Base-by-base conservation (phyloP, 2,329 filamentous ascomycete species). In the Macrophomina pseudophaseolina region DNA sequence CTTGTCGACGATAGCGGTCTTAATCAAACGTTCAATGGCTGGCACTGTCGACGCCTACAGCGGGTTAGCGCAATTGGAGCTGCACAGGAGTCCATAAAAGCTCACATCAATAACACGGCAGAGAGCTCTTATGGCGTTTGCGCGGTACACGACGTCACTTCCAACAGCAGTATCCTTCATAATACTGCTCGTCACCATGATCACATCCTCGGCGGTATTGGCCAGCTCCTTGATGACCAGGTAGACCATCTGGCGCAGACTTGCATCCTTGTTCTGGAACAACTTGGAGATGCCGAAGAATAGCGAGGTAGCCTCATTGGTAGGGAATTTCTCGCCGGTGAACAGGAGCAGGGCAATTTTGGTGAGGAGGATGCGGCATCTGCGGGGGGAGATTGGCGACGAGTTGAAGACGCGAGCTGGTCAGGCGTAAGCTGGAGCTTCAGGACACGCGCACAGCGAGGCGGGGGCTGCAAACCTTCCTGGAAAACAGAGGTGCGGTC, bases 231-330 rank as follows among this genome's bases (percentile, higher is more conserved):
- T 99, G 84, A 98, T 92, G 78, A 97, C 90, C 72, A 98, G 86
- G 83, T 98, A 97, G 62, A 99, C 94, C 94, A 98, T 97, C 85
- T 99, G 95, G 75, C 95, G 93, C 78, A 99, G 86, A 74, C 93
- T 94, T 75, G 94, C 91, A 90, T 99, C 95, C 82, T 97, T 98
- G 83, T 98, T 98, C 85, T 98, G 94, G 87, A 99, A 99, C 68
- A 98, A 88, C 86, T 98, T 98, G 69, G 94, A 98, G 80, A 78
- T 98, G 74, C 94, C 94, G 80, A 98, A 98, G 88, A 99, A 99
- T 71, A 99, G 91, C 56, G 93, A 94, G 38, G 95, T 98, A 73
- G 95, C 95, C 87, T 99, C 95, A 78, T 97, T 96, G 68, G 91
- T 94, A 53, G 94, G 94, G 85, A 98, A 99, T 78, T 90, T 93